A percentile compares a stretch with the other conserved stretches of the same genome.
Conservation (phyloP, 768 basidiomycete genomes). For the Boletus fagicola region DNA sequence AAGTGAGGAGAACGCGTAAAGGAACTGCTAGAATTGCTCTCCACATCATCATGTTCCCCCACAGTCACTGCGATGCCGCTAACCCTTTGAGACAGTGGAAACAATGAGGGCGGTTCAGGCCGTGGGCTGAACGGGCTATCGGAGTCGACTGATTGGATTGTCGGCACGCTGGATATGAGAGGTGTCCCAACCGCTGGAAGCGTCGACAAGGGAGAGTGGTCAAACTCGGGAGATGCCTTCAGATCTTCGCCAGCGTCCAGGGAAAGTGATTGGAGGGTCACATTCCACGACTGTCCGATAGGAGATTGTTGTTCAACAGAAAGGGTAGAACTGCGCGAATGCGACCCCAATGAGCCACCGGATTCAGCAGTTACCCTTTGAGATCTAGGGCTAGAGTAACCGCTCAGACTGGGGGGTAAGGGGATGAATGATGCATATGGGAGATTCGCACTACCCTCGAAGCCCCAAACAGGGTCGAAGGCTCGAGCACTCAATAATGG, state of each 20-base stretch:
- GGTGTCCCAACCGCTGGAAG: slow-evolving; percentile 33
- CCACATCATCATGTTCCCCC: slow-evolving; percentile 12
- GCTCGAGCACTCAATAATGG: slow-evolving; percentile 13
- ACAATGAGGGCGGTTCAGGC: slow-evolving; percentile 18
- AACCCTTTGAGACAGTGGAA: slow-evolving; percentile 22
- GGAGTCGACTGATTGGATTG: slow-evolving; percentile 13
- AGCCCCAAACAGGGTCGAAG: slow-evolving; percentile 26
- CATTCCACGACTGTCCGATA: slow-evolving; percentile 15
- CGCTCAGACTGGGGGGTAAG: slow-evolving; percentile 31
- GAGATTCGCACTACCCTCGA: slow-evolving; percentile 16
- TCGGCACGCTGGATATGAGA: slow-evolving; percentile 13
- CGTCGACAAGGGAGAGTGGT: slow-evolving; percentile 34
- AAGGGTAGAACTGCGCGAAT: slow-evolving; percentile 33
- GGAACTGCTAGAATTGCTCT: slow-evolving; percentile 24
- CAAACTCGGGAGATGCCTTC: slow-evolving; percentile 18
- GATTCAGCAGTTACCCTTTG: slow-evolving; percentile 22
- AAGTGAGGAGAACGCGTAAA: slow-evolving; percentile 29
- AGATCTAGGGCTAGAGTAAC: slow-evolving; percentile 32
- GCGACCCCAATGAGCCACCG: slow-evolving; percentile 16
- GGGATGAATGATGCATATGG: slow-evolving; percentile 31
- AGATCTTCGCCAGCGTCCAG: slow-evolving; percentile 5
- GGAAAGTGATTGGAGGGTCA: slow-evolving; percentile 7
- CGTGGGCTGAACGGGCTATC: slow-evolving; percentile 33
- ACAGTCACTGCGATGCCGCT: background rate
- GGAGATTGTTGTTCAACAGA: slow-evolving; percentile 30